Conservation (phyloP, 352 stramenopile species). For the Globisporangium mamillatum region DNA sequence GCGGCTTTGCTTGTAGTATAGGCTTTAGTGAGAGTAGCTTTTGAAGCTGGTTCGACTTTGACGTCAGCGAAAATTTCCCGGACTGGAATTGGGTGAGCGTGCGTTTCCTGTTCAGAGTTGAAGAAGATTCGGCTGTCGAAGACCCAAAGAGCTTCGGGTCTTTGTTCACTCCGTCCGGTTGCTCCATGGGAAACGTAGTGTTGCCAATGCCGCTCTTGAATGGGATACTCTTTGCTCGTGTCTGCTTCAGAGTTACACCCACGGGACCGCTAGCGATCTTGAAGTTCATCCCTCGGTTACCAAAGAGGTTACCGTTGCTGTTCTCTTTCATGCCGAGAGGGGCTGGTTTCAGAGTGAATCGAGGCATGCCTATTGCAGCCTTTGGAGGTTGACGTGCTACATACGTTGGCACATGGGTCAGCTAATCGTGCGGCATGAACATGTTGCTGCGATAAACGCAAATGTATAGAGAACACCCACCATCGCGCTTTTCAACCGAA, state of each 20-base stretch:
- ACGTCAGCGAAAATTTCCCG: conserved; percentile 1
- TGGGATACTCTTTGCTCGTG: not conserved
- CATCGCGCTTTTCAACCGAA: not conserved
- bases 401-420: not conserved
- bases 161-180: not conserved
- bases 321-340: not conserved
- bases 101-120: conserved; percentile 11
- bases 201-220: conserved; percentile 4
- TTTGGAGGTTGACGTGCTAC: not conserved
- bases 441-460: not conserved
- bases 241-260: not conserved
- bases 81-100: conserved; percentile 16
- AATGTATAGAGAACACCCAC: not conserved
- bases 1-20: not conserved
- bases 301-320: not conserved
- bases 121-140: not conserved
- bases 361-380: not conserved
- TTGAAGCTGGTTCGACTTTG: not conserved
- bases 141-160: not conserved
- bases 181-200: not conserved
- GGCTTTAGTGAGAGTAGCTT: conserved; percentile 1
- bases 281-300: not conserved
- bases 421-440: not conserved
- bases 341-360: not conserved
- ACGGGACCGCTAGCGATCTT: not conserved